Evolutionary conservation across 139 green algal genomes (phyloP).

Genomic region (Auxenochlorella protothecoides): DNA sequence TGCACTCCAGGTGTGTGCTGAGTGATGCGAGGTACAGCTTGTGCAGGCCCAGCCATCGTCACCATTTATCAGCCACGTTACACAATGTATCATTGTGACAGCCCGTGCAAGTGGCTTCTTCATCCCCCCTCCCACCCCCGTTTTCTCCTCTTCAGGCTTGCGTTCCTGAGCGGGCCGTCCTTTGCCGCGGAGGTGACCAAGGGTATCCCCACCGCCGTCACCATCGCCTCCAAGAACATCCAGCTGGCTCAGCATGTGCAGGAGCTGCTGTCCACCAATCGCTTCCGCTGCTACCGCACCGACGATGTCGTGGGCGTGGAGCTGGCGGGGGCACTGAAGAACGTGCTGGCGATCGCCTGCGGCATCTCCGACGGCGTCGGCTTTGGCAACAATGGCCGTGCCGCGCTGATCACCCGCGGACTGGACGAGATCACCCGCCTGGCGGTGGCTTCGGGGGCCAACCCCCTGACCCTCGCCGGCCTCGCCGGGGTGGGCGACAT

Average conservation of each 20-base stretch:
- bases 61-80: too few species aligned
- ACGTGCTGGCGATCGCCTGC: constrained; percentile 55
- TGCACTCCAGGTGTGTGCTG: constrained; percentile 6
- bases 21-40: too few species aligned
- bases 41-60: too few species aligned
- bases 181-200: constrained; percentile 50
- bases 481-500: constrained; percentile 77
- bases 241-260: constrained; percentile 22
- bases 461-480: constrained; percentile 68
- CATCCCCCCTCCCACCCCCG: not conserved
- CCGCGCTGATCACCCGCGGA: constrained; percentile 43
- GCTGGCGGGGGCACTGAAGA: constrained; percentile 54
- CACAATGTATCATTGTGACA: too few species aligned
- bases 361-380: constrained; percentile 51
- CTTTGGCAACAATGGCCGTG: constrained; percentile 46
- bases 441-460: constrained; percentile 49
- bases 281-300: constrained; percentile 52
- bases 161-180: constrained; percentile 48
- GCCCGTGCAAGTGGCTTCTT: too few species aligned
- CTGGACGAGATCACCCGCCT: constrained; percentile 66
- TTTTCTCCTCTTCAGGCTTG: constrained; percentile 18
- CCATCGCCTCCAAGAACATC: constrained; percentile 34
- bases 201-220: constrained; percentile 38
- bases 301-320: constrained; percentile 44
- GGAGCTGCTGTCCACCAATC: constrained; percentile 32